Conservation (phyloP, 495 filamentous ascomycete genomes). For the Lophiostoma macrostomum region DNA sequence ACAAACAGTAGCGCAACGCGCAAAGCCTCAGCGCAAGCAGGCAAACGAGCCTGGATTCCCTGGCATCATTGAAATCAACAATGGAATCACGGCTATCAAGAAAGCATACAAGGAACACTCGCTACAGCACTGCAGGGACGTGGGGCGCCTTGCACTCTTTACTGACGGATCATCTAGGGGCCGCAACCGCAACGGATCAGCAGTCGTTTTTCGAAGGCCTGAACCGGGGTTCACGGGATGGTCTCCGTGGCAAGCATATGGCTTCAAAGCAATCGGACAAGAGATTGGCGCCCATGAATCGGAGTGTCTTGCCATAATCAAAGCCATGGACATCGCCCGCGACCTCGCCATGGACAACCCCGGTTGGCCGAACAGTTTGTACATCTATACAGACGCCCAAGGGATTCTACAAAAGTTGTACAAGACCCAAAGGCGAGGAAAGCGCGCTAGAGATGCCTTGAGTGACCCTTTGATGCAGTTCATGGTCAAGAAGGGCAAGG, state of each 20-base stretch:
- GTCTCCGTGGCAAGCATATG: background rate
- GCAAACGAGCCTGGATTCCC: background rate
- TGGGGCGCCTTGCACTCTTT: background rate
- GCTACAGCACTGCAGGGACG: background rate
- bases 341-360: background rate
- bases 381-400: constrained; percentile 3
- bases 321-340: background rate
- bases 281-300: background rate
- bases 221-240: background rate
- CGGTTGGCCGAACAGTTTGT: background rate
- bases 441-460: background rate
- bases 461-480: background rate
- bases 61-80: background rate
- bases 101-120: constrained; percentile 6
- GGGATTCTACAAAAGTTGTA: background rate
- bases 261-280: background rate
- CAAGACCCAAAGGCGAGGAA: no score
- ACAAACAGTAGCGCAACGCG: no score
- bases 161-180: constrained; percentile 1
- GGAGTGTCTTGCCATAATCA: constrained; percentile 3
- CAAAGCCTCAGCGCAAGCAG: background rate
- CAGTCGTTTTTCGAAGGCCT: background rate
- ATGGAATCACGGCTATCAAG: background rate
- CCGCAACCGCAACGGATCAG: background rate
- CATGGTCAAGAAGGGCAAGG: background rate